Base-by-base conservation (phyloP, 176 grass and related monocot genomes). In the Phragmites australis region DNA sequence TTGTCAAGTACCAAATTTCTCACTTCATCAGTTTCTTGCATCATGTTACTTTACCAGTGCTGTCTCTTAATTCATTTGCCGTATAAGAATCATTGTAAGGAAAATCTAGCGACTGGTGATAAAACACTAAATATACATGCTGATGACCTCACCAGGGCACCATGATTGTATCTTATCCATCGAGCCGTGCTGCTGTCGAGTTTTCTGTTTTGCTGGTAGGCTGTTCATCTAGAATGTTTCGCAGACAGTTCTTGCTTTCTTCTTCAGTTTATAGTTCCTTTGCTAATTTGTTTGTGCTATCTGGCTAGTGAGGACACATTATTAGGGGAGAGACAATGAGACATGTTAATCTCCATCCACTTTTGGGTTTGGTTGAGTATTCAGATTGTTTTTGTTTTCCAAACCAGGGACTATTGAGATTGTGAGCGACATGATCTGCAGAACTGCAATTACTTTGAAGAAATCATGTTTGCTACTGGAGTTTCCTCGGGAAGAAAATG, bases 151-250 rank as follows among this genome's bases (percentile, higher is more conserved):
- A 55, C 21, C 10, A 10, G 23, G 26, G n/a, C 9, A 63, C 15
- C 32, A 37, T 44, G 45, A 22, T 64, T 40, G 9, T 72, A n/a
- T 30, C 16, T 63, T 53, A 45, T 64, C 19, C 15, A 1, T 29
- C 41, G 8, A 27, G 72, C 27, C 54, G 12, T 51, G 16, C 34
- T 13, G 34, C 11, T 31, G 10, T 75, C 47, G 29, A 21, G 3
- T 6, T 55, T 34, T 60, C 67, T 29, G 13, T 1, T 10, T 58
- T 8, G 21, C 21, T 49, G 59, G n/a, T 50, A 22, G 5, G 19
- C 42, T 63, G 14, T 80, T 74, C 16, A 57, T 66, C 15, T 65
- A 66, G 21, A 19, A 49, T 81, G 10, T 59, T 47, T 74, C 10
- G 75, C 21, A 19, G 37, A 57, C 41, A 22, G 8, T 54, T 75